Base-by-base conservation (phyloP, 2,329 filamentous ascomycete genomes). In the Ophiostoma tasmaniense region DNA sequence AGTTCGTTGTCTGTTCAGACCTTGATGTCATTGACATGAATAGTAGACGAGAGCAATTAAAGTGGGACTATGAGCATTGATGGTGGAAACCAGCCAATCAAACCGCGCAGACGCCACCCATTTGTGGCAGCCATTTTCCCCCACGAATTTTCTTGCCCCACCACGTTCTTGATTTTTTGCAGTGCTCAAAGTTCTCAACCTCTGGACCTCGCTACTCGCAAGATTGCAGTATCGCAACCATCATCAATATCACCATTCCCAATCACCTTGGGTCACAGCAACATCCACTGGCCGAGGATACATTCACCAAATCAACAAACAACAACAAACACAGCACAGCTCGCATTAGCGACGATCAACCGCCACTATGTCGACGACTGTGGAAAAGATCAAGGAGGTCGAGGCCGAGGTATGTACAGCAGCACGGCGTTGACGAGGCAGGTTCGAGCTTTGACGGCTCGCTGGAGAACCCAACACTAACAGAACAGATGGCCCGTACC, bases 321-420 rank as follows among this genome's bases (percentile, higher is more conserved):
- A 22, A 22, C 1, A 8, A 17, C 22, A 7, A 42, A n/a, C n/a
- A 42, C 37, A 22, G 17, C 25, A 52, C 10, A 66, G 64, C 17
- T 39, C 67, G 55, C 69, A 35, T 28, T 62, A 52, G 69, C 67
- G 64, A 64, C 61, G 59, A 35, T 62, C 35, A 55, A 59, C 71
- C 67, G 78, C 78, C 83, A 90, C 80, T 76, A 98, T 98, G 95
- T 85, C 94, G 85, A 98, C 94, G 71, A 98, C 94, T 59, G 93
- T 97, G 79, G 94, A 98, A 76, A 98, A 98, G 91, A 97, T 98
- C 85, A 97, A 96, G 81, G 91, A 94, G 76, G 91, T 97, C 80
- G 94, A 97, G 90, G 82, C 90, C 83, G 94, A 97, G 87, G 91
- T 94, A 86, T 79, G 86, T 82, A 70, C 14, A 45, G 42, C 42